Base-by-base conservation (phyloP, 768 basidiomycete species). In the Paxillus ammoniavirescens region DNA sequence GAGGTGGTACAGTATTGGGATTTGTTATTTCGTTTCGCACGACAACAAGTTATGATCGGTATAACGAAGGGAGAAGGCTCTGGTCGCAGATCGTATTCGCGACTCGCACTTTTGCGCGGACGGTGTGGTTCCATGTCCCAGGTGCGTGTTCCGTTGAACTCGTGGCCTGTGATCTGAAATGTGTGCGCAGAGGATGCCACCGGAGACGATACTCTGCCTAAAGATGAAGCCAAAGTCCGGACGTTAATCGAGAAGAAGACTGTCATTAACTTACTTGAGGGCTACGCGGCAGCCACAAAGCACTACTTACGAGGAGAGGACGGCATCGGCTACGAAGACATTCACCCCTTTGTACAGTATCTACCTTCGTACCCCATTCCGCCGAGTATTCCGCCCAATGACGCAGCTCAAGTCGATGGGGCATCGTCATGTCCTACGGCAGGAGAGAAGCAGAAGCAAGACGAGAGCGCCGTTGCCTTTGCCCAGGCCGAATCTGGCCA, bases 21-120 rank as follows among this genome's bases (percentile, higher is more conserved):
- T 89, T 89, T 57, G 80, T 89, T 23, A 81, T 89, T 47, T 85
- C 85, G 0, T 87, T 85, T 65, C 67, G 85, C 49, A 87, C 86
- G 12, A 87, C 84, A 8, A 82, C 84, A 5, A 85, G 84, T 42
- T 87, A 86, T 62, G 86, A 87, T 62, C 72, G 84, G 23, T 88
- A 89, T 65, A 88, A 88, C 53, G 87, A 89, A 60, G 87, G 87
- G 17, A 71, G 86, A 48, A 71, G 76, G 46, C 69, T 81, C 6
- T 89, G 87, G 87, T 82, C 83, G 6, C 79, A 83, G 54, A 82
- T 89, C 13, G 78, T 82, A 48, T 64, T 81, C 28, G 72, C 59
- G 61, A 73, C 61, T 63, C 77, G 86, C 33, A 83, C 77, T 2
- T 74, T 87, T 64, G 77, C 85, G 0, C 73, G 87, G 15, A 76